Percentiles rank a stretch among this genome's conserved stretches.
These are phyloP conservation scores for Deinandra increscens DNA, from an alignment of 129 eudicot species.

Conservation along the genomic window DNA sequence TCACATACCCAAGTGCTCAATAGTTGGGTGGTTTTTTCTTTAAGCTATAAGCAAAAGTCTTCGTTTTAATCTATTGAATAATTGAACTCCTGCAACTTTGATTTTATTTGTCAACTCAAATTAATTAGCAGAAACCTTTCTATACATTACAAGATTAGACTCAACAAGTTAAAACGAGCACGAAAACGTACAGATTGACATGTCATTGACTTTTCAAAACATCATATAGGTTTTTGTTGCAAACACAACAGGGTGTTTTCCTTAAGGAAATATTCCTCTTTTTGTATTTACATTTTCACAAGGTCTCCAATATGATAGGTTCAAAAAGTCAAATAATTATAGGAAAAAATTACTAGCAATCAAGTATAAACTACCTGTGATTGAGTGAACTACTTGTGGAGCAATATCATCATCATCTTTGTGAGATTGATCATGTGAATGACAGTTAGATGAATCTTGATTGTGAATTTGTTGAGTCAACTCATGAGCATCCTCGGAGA, in stretches of 20 bases:
- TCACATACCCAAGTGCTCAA: neutral
- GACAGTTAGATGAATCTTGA: conserved; percentile 55
- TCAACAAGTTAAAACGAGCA: neutral
- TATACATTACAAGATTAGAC: too few relatives aligned
- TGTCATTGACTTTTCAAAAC: neutral
- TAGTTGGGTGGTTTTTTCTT: conserved; percentile 5
- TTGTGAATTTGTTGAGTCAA: conserved; percentile 42
- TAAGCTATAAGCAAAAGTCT: conserved; percentile 11
- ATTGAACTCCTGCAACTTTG: conserved; percentile 9
- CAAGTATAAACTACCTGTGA: too few relatives aligned
- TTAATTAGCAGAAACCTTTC: too few relatives aligned
- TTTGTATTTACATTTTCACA: too few relatives aligned
- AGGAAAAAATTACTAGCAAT: too few relatives aligned
- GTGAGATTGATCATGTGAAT: too few relatives aligned
- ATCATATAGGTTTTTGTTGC: neutral
- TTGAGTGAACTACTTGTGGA: too few relatives aligned
- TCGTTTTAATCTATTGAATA: neutral
- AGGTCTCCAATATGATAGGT: neutral
- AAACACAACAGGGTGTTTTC: neutral
- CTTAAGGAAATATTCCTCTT: neutral
- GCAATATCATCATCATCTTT: conserved; percentile 47
- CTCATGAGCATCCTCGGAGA: conserved; percentile 32
- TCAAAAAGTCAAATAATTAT: conserved; percentile 6
- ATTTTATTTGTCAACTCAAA: conserved; percentile 11
- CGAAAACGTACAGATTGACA: neutral